Evolutionary conservation across 352 stramenopile species (phyloP).

Genomic region (Globisporangium okanoganense): DNA sequence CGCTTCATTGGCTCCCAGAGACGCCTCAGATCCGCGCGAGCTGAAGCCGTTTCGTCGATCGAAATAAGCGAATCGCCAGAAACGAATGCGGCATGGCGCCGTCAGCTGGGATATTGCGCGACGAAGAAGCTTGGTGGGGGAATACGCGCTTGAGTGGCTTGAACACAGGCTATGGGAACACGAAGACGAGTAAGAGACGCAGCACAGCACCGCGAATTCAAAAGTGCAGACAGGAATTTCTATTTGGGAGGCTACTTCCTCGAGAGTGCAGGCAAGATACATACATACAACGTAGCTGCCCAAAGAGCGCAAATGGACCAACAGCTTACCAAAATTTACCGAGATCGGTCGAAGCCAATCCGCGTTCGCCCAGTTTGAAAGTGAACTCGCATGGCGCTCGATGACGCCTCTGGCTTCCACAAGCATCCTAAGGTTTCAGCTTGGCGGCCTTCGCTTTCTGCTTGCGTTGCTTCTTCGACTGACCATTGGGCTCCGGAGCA

Average conservation of each 20-base stretch:
- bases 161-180: background rate
- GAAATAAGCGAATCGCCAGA: background rate
- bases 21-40: background rate
- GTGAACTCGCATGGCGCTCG: background rate
- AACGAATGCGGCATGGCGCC: background rate
- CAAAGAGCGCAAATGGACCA: slow-evolving; percentile 4
- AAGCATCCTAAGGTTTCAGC: slow-evolving; percentile 1
- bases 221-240: slow-evolving; percentile 5
- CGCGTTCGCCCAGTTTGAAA: too few relatives aligned
- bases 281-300: slow-evolving; percentile 7
- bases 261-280: slow-evolving; percentile 3
- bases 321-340: slow-evolving; percentile 8
- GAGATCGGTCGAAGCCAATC: background rate
- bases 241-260: slow-evolving; percentile 5
- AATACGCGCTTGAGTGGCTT: background rate
- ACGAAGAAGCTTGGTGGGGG: background rate
- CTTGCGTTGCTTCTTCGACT: slow-evolving; percentile 17
- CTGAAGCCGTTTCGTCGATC: background rate
- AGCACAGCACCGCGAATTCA: background rate
- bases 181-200: background rate
- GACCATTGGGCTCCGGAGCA: background rate
- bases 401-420: background rate
- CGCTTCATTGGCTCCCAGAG: background rate
- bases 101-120: background rate
- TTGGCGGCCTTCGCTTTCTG: slow-evolving; percentile 15